These are phyloP conservation scores for Syzygium grande DNA, from an alignment of 345 rosid species.

Conservation along the genomic window DNA sequence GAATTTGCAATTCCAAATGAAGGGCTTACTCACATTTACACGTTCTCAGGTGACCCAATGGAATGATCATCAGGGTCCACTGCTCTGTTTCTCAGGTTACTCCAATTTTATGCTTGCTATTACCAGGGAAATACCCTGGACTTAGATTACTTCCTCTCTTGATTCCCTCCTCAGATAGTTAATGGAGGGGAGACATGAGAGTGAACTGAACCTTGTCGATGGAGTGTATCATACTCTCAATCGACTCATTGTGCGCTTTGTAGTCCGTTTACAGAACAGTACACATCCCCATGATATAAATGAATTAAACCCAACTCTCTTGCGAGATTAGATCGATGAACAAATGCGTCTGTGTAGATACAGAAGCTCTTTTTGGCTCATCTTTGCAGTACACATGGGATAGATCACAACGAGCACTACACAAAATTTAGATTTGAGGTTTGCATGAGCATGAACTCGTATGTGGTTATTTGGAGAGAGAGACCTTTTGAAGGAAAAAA, in stretches of 20 bases:
- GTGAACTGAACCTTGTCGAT: neutral
- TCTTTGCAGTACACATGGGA: neutral
- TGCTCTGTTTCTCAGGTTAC: neutral
- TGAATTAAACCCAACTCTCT: neutral
- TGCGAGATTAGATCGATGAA: neutral
- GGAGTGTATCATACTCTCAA: neutral
- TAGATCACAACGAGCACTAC: too few relatives aligned
- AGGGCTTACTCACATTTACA: neutral
- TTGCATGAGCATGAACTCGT: neutral
- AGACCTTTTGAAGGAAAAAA: neutral
- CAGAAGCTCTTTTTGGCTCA: neutral
- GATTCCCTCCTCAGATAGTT: neutral
- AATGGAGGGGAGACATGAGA: neutral
- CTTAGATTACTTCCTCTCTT: neutral
- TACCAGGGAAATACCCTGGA: neutral
- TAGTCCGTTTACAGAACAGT: neutral
- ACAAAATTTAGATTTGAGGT: neutral
- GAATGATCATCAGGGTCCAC: neutral
- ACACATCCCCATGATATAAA: neutral
- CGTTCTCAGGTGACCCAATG: neutral
- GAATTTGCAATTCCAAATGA: neutral
- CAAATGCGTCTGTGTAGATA: neutral
- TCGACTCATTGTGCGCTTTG: neutral
- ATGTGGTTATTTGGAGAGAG: neutral
- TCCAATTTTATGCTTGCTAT: neutral